A percentile compares a stretch with the other conserved stretches of the same genome.
Evolutionary conservation across 306 rosid species (phyloP).

Genomic region (Cucurbita maxima): DNA sequence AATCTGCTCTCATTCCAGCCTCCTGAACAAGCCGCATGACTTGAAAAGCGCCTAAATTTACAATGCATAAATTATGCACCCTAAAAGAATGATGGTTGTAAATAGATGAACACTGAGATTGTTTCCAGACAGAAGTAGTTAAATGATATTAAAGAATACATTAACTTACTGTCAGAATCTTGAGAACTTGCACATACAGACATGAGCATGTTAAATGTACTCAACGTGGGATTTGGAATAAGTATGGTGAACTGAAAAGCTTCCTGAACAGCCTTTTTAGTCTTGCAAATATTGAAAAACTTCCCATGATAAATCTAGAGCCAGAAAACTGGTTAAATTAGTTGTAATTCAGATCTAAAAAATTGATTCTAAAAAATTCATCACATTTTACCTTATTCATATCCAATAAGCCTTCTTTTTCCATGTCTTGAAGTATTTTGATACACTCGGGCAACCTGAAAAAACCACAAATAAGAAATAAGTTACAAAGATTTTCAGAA

Average conservation of each 20-base stretch:
- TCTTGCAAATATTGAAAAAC: slow-evolving; percentile 77
- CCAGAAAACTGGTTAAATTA: slow-evolving; percentile 21
- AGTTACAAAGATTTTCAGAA: slow-evolving; percentile 14
- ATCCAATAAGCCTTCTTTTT: slow-evolving; percentile 50
- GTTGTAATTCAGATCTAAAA: slow-evolving; percentile 12
- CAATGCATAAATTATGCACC: slow-evolving; percentile 11
- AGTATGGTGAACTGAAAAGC: slow-evolving; percentile 76
- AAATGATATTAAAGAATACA: not conserved
- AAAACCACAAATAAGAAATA: slow-evolving; percentile 19
- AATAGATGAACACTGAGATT: slow-evolving; percentile 4
- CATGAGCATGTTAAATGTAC: slow-evolving; percentile 97
- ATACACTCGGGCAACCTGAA: slow-evolving; percentile 55
- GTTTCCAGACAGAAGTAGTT: not conserved
- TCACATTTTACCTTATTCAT: slow-evolving; percentile 67
- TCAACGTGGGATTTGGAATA: slow-evolving; percentile 68
- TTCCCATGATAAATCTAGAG: slow-evolving; percentile 81
- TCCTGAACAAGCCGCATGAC: slow-evolving; percentile 69
- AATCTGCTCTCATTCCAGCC: slow-evolving; percentile 69
- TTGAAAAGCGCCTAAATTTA: slow-evolving; percentile 73
- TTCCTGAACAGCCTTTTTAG: slow-evolving; percentile 63
- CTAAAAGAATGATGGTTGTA: slow-evolving; percentile 4
- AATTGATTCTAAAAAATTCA: slow-evolving; percentile 6
- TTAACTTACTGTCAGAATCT: slow-evolving; percentile 50
- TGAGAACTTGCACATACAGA: slow-evolving; percentile 75
- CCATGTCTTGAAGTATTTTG: slow-evolving; percentile 69